Base-by-base conservation (phyloP, 345 rosid genomes). In the Moricandia arvensis region DNA sequence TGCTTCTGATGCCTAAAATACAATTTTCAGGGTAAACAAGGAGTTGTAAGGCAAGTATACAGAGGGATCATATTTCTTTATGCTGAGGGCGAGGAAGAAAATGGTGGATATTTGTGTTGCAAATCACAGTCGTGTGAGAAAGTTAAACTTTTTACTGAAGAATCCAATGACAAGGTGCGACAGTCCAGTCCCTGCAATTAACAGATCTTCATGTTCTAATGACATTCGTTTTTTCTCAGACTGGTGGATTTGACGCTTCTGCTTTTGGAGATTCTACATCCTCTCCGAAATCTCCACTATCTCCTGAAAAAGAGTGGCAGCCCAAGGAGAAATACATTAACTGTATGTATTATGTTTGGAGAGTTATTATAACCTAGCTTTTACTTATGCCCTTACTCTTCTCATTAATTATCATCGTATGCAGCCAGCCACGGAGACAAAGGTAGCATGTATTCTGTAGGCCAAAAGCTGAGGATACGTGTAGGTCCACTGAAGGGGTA, bases 401-500 rank as follows among this genome's bases (percentile, higher is more conserved):
- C 82, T 85, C 61, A 79, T 54, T 9, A 60, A n/a, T 78, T 67
- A 34, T 68, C 12, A 41, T 80, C 71, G 38, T 64, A 75, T 81
- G 86, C 85, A 95, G 99, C 87, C 82, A 90, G 84, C 71, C 82
- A 74, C 59, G 89, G 95, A 37, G 93, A 87, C 34, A 87, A 69
- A 76, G 91, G 86, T 60, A 89, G 91, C 47, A 75, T 81, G 80
- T 95, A 86, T 81, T 77, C 93, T 33, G 59, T 95, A 63, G 97
- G 99, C 49, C 99, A 95, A 83, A 88, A 91, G 60, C 86, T 92
- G 85, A 88, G 99, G 81, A 92, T 95, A 58, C 84, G 89, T 67
- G 87, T 92, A 55, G 97, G 97, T 57, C 97, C 99, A 68, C 76
- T 90, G 79, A 95, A 95, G 84, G 99, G 99, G 49, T 90, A 91